These are phyloP conservation scores for Speleostelium caveatum DNA, from an alignment of 78 protist species.

Conservation along the genomic window DNA sequence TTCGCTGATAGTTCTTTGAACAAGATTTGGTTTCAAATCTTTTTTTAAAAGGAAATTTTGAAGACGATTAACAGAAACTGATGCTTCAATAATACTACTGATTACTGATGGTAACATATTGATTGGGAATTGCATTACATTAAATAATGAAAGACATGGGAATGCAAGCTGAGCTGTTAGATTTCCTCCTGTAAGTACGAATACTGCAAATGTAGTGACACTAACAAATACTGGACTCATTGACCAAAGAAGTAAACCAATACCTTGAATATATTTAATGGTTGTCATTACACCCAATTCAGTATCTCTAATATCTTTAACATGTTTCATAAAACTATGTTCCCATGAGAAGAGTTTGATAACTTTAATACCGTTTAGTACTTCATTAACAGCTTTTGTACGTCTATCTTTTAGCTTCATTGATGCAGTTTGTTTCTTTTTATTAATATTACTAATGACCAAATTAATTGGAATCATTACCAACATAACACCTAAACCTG, in stretches of 20 bases:
- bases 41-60: slow-evolving; percentile 59
- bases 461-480: slow-evolving; percentile 76
- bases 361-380: slow-evolving; percentile 87
- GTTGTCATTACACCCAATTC: slow-evolving; percentile 24
- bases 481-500: slow-evolving; percentile 80
- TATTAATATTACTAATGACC: slow-evolving; percentile 22
- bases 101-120: slow-evolving; percentile 86
- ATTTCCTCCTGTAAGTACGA: slow-evolving; percentile 22
- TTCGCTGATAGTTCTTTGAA: slow-evolving; percentile 1
- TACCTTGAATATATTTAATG: slow-evolving; percentile 50
- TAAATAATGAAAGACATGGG: slow-evolving; percentile 90
- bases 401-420: slow-evolving; percentile 83
- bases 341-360: slow-evolving; percentile 92
- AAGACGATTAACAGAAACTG: slow-evolving; percentile 87
- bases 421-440: slow-evolving; percentile 24
- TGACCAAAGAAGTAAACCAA: slow-evolving; percentile 61
- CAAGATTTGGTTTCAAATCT: slow-evolving; percentile 75
- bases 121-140: slow-evolving; percentile 92
- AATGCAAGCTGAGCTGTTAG: slow-evolving; percentile 90
- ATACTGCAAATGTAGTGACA: slow-evolving; percentile 83
- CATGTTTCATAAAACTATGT: slow-evolving; percentile 48
- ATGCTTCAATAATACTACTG: slow-evolving; percentile 80
- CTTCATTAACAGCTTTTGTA: slow-evolving; percentile 70
- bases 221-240: slow-evolving; percentile 85
- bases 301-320: slow-evolving; percentile 50